Base-by-base conservation (phyloP, 306 rosid genomes). In the Prinsepia uniflora region DNA sequence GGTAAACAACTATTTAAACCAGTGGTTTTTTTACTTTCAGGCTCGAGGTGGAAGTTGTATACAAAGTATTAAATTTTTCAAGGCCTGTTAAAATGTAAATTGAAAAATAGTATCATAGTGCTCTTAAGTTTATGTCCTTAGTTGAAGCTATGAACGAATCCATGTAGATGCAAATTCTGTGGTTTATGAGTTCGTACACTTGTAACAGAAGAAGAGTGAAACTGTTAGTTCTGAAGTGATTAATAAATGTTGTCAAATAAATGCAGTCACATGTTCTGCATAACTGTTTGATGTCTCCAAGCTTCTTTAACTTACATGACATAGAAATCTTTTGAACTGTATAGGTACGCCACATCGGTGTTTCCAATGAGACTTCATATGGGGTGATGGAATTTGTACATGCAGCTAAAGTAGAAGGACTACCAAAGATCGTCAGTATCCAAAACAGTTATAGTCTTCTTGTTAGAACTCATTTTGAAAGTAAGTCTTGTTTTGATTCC, bases 311-410 rank as follows among this genome's bases (percentile, higher is more conserved):
- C 41, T 69, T 6, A 34, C 10, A 34, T 36, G 59, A 60, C 48
- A 17, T 65, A 3, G 20, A 22, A 4, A 9, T 10, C 12, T 81
- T 80, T 78, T 52, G 22, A 53, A 55, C 68, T 70, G 56, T 80
- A 53, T 72, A 89, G 96, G 92, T 90, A 75, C 96, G 97, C 64
- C 82, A 89, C 76, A 76, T 94, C 76, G 97, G 97, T 9, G 91
- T 94, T 78, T 94, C 99, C 13, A 94, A 91, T 70, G 97, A 94
- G 88, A 87, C 97, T 78, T 94, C 99, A 6, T 94, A 87, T 72
- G 96, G 97, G 70, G 98, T 90, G 71, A 94, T 90, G 98, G 96
- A 94, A 82, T 94, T 90, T 64, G 88, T 89, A 69, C 87, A 87
- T 76, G 79, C 95, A 50, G 91, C 99, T 57, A 94, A 87, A 79